Conservation (phyloP, 192 early-diverging fungal genomes). For the Cladochytrium replicatum region DNA sequence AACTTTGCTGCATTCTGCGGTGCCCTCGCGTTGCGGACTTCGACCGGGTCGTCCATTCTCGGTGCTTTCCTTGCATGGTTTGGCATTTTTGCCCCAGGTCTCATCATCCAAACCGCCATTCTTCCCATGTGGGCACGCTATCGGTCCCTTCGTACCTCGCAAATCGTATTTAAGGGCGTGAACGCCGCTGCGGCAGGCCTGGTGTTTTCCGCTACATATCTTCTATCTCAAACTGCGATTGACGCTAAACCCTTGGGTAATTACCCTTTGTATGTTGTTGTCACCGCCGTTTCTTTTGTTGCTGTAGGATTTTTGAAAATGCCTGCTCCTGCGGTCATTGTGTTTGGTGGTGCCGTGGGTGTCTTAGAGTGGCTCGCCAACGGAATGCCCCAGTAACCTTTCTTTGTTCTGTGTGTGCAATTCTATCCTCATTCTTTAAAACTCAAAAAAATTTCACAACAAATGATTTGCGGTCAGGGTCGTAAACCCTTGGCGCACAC, state of each 20-base stretch:
- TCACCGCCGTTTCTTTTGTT: not conserved
- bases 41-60: slow-evolving; percentile 17
- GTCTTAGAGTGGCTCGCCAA: not conserved
- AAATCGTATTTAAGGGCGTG: slow-evolving; percentile 44
- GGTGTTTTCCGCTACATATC: slow-evolving; percentile 49
- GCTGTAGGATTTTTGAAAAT: not conserved
- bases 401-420: no score
- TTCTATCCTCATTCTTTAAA: no score
- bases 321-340: not conserved
- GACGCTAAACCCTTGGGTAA: not conserved
- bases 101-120: slow-evolving; percentile 45
- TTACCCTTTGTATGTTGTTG: not conserved
- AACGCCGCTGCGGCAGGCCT: slow-evolving; percentile 56
- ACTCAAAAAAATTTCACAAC: no score
- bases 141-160: slow-evolving; percentile 25
- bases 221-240: slow-evolving; percentile 37
- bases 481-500: no score
- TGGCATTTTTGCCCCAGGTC: slow-evolving; percentile 54
- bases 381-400: not conserved
- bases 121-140: slow-evolving; percentile 53
- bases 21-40: slow-evolving; percentile 38
- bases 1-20: slow-evolving; percentile 59
- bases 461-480: no score
- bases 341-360: not conserved
- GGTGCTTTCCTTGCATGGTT: slow-evolving; percentile 44